These are phyloP conservation scores for Fusarium sublunatum DNA, from an alignment of 2,329 filamentous ascomycete species.

Conservation along the genomic window DNA sequence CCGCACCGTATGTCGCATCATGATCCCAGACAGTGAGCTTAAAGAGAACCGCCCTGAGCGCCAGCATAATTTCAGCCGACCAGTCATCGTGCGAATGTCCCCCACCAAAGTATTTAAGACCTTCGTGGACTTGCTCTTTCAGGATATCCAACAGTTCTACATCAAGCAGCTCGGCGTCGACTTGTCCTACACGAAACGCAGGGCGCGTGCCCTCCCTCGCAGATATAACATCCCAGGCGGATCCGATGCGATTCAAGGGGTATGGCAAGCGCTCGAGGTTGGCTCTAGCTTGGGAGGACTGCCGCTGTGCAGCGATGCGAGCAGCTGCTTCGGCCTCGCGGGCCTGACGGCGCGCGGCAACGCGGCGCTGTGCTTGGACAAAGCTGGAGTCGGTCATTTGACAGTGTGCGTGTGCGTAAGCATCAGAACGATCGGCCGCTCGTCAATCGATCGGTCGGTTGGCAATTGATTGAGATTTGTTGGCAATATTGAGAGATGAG, in stretches of 20 bases:
- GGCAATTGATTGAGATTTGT: conserved; percentile 18
- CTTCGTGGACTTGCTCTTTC: conserved; percentile 87
- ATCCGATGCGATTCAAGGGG: conserved; percentile 70
- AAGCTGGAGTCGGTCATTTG: conserved; percentile 73
- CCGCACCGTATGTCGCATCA: conserved; percentile 92
- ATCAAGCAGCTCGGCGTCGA: conserved; percentile 94
- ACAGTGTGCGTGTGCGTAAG: conserved; percentile 36
- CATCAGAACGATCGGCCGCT: conserved; percentile 42
- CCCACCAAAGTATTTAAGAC: conserved; percentile 85
- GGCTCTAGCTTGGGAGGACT: conserved; percentile 65
- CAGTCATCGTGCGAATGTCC: conserved; percentile 84
- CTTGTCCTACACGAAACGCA: conserved; percentile 92
- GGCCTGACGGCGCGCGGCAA: conserved; percentile 81
- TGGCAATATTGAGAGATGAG: background rate
- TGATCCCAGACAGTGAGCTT: conserved; percentile 98
- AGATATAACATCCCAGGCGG: conserved; percentile 76
- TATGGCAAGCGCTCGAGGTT: conserved; percentile 68
- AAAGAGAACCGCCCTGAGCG: conserved; percentile 82
- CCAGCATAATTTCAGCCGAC: conserved; percentile 84
- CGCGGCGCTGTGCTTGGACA: conserved; percentile 87
- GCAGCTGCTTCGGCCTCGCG: conserved; percentile 75
- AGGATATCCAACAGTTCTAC: conserved; percentile 90
- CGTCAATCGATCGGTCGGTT: conserved; percentile 2
- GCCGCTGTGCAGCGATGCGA: conserved; percentile 61
- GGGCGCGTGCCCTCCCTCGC: conserved; percentile 83